These are phyloP conservation scores for Gleditsia sinensis DNA, from an alignment of 306 rosid species.

Conservation along the genomic window DNA sequence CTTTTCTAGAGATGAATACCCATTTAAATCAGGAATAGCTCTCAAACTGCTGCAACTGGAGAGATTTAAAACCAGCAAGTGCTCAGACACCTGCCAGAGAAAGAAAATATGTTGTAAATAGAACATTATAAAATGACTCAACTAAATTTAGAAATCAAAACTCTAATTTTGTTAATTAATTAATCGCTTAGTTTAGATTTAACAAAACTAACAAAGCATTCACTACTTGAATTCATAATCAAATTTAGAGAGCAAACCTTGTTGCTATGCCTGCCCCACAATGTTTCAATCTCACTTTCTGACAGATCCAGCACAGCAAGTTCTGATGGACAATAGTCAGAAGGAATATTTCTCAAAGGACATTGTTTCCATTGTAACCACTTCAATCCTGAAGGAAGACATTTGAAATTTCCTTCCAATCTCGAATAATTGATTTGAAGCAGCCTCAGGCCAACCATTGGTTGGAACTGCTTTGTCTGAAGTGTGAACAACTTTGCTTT, in stretches of 20 bases:
- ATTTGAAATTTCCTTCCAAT: constrained; percentile 45
- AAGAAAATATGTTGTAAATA: neutral
- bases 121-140: neutral
- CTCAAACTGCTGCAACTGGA: constrained; percentile 34
- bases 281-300: constrained; percentile 38
- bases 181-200: neutral
- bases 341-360: constrained; percentile 44
- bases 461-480: constrained; percentile 33
- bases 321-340: constrained; percentile 36
- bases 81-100: constrained; percentile 48
- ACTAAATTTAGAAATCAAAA: neutral
- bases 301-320: constrained; percentile 64
- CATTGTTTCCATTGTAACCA: constrained; percentile 70
- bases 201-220: neutral
- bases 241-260: constrained; percentile 33
- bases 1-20: constrained; percentile 40
- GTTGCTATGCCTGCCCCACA: constrained; percentile 37
- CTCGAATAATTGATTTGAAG: constrained; percentile 55
- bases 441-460: constrained; percentile 50
- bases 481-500: constrained; percentile 28
- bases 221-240: neutral
- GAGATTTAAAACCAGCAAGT: constrained; percentile 49
- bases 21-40: constrained; percentile 52
- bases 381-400: constrained; percentile 47
- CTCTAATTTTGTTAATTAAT: too few species aligned